Percentiles rank a stretch among this genome's conserved stretches.
Conservation (phyloP, 495 filamentous ascomycete species). For the Aspergillus panamensis region DNA sequence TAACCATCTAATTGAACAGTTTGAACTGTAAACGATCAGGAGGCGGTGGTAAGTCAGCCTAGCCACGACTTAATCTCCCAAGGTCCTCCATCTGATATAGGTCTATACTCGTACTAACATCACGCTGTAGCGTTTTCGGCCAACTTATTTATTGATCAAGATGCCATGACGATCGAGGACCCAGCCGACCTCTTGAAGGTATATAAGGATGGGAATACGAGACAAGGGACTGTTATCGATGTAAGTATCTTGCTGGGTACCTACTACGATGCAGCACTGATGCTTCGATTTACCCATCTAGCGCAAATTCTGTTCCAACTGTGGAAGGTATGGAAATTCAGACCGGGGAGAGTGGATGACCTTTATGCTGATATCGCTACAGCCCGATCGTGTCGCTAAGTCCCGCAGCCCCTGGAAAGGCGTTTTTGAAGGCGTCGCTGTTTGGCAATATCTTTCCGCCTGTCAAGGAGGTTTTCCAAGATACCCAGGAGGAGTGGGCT, state of each 20-base stretch:
- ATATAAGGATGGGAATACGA: slow-evolving; percentile 22
- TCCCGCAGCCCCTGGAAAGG: slow-evolving; percentile 21
- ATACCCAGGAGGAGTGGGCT: slow-evolving; percentile 16
- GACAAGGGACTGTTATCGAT: slow-evolving; percentile 17
- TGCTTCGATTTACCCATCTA: slow-evolving; percentile 11
- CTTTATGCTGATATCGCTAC: background rate
- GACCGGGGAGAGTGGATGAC: background rate
- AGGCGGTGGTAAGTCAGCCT: slow-evolving; percentile 17
- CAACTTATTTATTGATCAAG: slow-evolving; percentile 24
- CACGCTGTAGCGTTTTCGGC: slow-evolving; percentile 24
- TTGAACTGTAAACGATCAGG: slow-evolving; percentile 25
- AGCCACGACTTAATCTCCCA: background rate
- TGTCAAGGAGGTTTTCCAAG: slow-evolving; percentile 19
- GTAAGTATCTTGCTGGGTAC: slow-evolving; percentile 3
- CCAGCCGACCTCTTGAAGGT: slow-evolving; percentile 10
- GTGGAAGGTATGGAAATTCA: slow-evolving; percentile 26
- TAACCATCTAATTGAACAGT: slow-evolving; percentile 7
- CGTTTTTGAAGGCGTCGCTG: slow-evolving; percentile 27
- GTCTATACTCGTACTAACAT: background rate
- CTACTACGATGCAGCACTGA: background rate
- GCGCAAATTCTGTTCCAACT: slow-evolving; percentile 31
- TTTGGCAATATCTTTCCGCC: slow-evolving; percentile 24
- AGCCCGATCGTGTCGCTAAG: slow-evolving; percentile 23
- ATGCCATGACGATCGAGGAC: slow-evolving; percentile 25
- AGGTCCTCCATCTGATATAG: background rate